A percentile compares a stretch with the other conserved stretches of the same genome.
These are phyloP conservation scores for Austroboletus novae-zelandiae DNA, from an alignment of 1,284 basidiomycete genomes.

Conservation along the genomic window DNA sequence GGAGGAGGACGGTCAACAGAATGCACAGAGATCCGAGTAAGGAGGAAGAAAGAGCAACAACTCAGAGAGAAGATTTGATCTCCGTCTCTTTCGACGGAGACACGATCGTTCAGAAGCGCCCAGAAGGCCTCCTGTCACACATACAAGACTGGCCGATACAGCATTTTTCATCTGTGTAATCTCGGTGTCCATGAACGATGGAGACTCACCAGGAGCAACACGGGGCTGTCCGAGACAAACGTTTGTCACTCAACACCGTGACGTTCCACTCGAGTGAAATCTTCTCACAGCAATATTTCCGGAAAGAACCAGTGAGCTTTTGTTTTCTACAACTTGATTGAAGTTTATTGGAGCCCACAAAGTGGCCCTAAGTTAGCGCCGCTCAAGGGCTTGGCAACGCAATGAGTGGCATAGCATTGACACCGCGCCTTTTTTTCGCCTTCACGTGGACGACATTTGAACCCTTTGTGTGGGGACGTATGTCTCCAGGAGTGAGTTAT, in stretches of 20 bases:
- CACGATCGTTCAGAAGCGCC: constrained; percentile 29
- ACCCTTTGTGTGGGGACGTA: background rate
- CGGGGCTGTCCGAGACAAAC: background rate
- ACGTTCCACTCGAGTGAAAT: no score
- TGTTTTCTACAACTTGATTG: background rate
- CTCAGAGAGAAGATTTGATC: constrained; percentile 35
- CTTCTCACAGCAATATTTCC: background rate
- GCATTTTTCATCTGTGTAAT: constrained; percentile 21
- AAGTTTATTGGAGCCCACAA: background rate
- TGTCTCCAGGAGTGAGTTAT: background rate
- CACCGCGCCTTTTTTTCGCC: background rate
- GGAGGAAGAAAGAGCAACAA: constrained; percentile 1
- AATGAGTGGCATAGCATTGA: background rate
- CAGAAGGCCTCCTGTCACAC: constrained; percentile 24
- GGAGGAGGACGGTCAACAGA: constrained; percentile 13
- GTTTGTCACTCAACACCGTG: no score
- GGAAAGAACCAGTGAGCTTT: background rate
- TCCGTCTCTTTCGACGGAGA: constrained; percentile 12
- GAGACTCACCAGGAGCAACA: constrained; percentile 5
- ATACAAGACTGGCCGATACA: constrained; percentile 14
- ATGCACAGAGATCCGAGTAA: background rate
- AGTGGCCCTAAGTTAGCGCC: background rate
- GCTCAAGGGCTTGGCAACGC: background rate
- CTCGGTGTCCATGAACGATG: background rate
- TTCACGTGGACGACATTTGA: background rate